phyloP scores from a whole-genome alignment of 192 early-diverging fungal genomes.

The Coemansia sp. region DNA sequence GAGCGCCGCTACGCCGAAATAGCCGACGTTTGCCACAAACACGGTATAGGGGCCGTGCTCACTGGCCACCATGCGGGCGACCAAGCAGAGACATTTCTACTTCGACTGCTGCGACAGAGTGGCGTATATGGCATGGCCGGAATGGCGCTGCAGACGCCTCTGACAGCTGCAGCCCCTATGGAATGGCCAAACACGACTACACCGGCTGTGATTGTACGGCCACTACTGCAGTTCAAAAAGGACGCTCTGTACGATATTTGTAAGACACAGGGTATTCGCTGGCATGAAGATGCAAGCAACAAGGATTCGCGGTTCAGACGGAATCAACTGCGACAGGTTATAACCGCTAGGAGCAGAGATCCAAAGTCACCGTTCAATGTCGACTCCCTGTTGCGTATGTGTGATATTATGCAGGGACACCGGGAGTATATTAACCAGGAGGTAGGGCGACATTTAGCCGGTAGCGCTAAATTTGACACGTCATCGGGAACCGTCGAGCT shows the following conservation, averaged over 20 bases:
- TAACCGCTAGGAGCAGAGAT: conserved; percentile 7
- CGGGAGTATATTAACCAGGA: conserved; percentile 28
- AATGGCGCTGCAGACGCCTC: conserved; percentile 26
- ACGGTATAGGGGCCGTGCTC: conserved; percentile 25
- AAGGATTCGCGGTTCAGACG: conserved; percentile 33
- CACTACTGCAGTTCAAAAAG: conserved; percentile 41
- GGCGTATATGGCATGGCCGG: conserved; percentile 46
- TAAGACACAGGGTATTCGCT: conserved; percentile 20
- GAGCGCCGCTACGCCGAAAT: conserved; percentile 38
- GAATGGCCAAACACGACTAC: background rate
- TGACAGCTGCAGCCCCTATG: conserved; percentile 14
- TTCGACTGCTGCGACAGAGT: conserved; percentile 44
- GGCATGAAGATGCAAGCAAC: conserved; percentile 55
- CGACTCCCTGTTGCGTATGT: conserved; percentile 22
- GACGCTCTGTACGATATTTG: conserved; percentile 29
- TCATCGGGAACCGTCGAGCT: conserved; percentile 25
- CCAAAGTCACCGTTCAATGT: conserved; percentile 26
- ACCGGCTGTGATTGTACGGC: conserved; percentile 34
- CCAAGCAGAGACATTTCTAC: conserved; percentile 55
- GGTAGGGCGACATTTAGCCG: conserved; percentile 10
- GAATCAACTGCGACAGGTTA: conserved; percentile 41
- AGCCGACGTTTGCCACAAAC: conserved; percentile 9
- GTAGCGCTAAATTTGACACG: conserved; percentile 17
- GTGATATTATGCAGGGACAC: conserved; percentile 44
- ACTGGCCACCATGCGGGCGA: conserved; percentile 56